Conservation (phyloP, 2,329 filamentous ascomycete species). For the Talaromyces atroroseus region DNA sequence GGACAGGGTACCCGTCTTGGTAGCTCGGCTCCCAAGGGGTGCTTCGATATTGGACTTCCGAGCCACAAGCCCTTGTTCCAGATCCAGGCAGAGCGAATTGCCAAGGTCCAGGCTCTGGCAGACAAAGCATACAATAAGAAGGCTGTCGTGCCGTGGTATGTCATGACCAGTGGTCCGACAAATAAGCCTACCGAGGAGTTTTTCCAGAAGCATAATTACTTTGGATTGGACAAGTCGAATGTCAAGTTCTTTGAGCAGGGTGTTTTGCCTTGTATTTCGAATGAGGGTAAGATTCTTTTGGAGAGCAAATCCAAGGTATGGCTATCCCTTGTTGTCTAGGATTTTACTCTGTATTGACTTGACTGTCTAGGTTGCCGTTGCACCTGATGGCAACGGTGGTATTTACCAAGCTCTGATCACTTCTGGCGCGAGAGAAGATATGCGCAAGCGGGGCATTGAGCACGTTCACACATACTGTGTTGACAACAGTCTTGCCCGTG, state of each 20-base stretch:
- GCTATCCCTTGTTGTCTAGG: neutral
- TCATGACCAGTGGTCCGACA: conserved; percentile 98
- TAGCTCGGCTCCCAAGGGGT: conserved; percentile 93
- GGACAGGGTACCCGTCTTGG: conserved; percentile 93
- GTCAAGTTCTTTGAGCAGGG: conserved; percentile 95
- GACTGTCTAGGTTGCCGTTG: conserved; percentile 65
- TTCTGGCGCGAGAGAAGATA: conserved; percentile 75
- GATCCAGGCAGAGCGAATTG: conserved; percentile 91
- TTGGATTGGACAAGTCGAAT: conserved; percentile 79
- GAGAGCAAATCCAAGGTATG: conserved; percentile 76
- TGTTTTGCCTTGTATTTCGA: conserved; percentile 91
- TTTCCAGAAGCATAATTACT: conserved; percentile 85
- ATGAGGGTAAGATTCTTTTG: conserved; percentile 93
- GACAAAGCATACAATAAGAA: conserved; percentile 60
- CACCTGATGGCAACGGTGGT: conserved; percentile 94
- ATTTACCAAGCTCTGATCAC: conserved; percentile 87
- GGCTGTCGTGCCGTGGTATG: conserved; percentile 87
- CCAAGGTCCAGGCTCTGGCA: conserved; percentile 76
- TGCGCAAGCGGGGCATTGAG: conserved; percentile 81
- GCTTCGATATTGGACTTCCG: conserved; percentile 91
- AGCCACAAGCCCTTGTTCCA: conserved; percentile 95
- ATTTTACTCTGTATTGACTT: neutral
- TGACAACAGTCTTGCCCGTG: conserved; percentile 97
- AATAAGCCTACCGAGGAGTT: conserved; percentile 87
- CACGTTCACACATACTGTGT: conserved; percentile 98